phyloP scores from a whole-genome alignment of 2,329 filamentous ascomycete genomes.

The Cladophialophora exuberans region DNA sequence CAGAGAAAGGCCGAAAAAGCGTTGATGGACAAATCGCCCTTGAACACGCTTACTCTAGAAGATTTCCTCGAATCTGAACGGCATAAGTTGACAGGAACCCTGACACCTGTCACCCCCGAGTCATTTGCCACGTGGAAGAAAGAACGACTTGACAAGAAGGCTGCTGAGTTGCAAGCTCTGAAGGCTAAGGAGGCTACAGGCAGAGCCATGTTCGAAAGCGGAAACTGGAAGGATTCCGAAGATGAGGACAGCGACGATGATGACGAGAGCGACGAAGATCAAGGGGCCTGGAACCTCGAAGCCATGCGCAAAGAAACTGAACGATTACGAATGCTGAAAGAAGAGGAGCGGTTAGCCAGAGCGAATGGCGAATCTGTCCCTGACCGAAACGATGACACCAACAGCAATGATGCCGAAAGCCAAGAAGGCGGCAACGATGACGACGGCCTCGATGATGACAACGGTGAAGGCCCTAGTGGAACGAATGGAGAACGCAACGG shows the following conservation, averaged over 20 bases:
- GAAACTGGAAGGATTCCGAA: conserved; percentile 77
- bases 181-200: conserved; percentile 95
- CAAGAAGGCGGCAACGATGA: conserved; percentile 20
- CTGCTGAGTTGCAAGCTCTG: conserved; percentile 85
- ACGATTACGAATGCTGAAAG: conserved; percentile 70
- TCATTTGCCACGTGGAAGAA: conserved; percentile 97
- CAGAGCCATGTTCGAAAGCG: conserved; percentile 92
- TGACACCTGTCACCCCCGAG: conserved; percentile 93
- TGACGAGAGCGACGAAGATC: conserved; percentile 61
- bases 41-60: conserved; percentile 92
- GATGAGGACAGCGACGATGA: conserved; percentile 65
- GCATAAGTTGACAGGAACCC: conserved; percentile 86
- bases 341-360: conserved; percentile 67
- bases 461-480: background rate
- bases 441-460: conserved; percentile 15
- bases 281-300: conserved; percentile 73
- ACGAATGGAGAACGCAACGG: conserved; percentile 18
- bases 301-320: conserved; percentile 85
- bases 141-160: conserved; percentile 91
- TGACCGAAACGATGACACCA: conserved; percentile 21
- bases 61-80: conserved; percentile 96
- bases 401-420: conserved; percentile 16
- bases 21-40: conserved; percentile 89
- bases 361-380: conserved; percentile 36
- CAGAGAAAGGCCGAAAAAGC: conserved; percentile 95